Evolutionary conservation across 352 stramenopile species (phyloP).

Genomic region (Globisporangium echinulatum): DNA sequence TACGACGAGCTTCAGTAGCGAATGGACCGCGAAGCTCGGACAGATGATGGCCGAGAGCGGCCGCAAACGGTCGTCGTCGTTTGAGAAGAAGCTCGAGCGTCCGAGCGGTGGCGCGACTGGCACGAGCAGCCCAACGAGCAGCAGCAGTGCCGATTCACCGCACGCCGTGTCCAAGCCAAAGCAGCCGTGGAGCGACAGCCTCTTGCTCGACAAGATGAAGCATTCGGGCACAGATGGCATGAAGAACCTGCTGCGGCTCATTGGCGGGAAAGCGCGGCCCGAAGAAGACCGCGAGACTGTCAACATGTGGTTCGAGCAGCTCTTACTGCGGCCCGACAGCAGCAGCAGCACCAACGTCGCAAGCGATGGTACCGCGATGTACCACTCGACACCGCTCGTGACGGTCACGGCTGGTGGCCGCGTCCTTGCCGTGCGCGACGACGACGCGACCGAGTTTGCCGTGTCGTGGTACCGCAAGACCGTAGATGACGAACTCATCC

Average conservation of each 20-base stretch:
- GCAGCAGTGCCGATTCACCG: slow-evolving; percentile 14
- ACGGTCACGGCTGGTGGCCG: slow-evolving; percentile 41
- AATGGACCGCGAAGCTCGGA: slow-evolving; percentile 43
- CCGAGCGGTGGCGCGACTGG: slow-evolving; percentile 12
- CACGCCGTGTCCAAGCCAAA: slow-evolving; percentile 25
- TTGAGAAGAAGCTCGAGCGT: slow-evolving; percentile 31
- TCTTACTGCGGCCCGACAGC: slow-evolving; percentile 41
- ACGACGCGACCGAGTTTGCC: slow-evolving; percentile 51
- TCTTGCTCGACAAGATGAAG: slow-evolving; percentile 57
- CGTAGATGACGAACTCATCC: slow-evolving; percentile 39
- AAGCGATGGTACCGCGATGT: not conserved
- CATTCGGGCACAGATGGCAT: slow-evolving; percentile 53
- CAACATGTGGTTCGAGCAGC: slow-evolving; percentile 48
- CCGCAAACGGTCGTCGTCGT: slow-evolving; percentile 47
- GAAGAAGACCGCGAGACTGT: slow-evolving; percentile 62
- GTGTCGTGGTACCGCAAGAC: slow-evolving; percentile 72
- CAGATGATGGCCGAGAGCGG: slow-evolving; percentile 26
- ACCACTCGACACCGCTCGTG: slow-evolving; percentile 47
- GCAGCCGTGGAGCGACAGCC: slow-evolving; percentile 24
- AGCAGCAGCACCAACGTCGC: slow-evolving; percentile 11
- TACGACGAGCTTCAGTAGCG: slow-evolving; percentile 6
- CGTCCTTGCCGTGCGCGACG: slow-evolving; percentile 49
- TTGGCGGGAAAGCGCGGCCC: slow-evolving; percentile 42
- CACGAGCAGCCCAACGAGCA: slow-evolving; percentile 13
- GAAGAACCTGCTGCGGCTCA: slow-evolving; percentile 75